Conservation (phyloP, 2,329 filamentous ascomycete genomes). For the Fusarium ramigenum region DNA sequence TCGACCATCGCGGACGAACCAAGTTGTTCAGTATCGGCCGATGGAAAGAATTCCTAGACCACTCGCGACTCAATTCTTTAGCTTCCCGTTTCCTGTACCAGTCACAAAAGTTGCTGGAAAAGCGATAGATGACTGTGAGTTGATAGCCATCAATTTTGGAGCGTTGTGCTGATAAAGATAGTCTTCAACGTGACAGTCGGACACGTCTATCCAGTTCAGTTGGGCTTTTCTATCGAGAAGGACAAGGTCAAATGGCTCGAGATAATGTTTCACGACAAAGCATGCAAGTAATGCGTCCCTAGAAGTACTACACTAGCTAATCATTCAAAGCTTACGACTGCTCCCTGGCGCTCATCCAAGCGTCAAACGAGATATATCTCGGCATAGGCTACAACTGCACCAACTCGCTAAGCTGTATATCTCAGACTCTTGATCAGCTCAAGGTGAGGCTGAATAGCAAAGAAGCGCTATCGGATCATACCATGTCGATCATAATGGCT, state of each 20-base stretch:
- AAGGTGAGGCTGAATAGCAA: background rate
- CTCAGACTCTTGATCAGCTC: background rate
- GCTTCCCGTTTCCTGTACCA: conserved; percentile 1
- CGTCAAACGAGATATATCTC: conserved; percentile 10
- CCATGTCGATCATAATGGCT: background rate
- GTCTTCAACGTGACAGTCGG: background rate
- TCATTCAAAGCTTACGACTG: background rate
- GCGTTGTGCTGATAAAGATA: background rate
- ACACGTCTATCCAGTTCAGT: background rate
- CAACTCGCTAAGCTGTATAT: background rate
- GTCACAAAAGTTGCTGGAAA: background rate
- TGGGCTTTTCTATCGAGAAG: background rate
- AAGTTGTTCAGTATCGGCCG: background rate
- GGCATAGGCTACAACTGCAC: background rate
- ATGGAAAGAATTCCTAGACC: conserved; percentile 2
- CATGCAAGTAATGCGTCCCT: background rate
- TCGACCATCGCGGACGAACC: background rate
- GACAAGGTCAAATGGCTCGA: conserved; percentile 3
- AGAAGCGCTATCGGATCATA: background rate
- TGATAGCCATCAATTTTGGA: accelerated
- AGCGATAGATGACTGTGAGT: conserved; percentile 10
- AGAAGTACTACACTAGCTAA: accelerated
- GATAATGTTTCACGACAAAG: conserved; percentile 3
- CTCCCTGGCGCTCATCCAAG: background rate
- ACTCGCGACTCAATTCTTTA: background rate